Conservation (phyloP, 257 asterid species). For the Przewalskia tangutica region DNA sequence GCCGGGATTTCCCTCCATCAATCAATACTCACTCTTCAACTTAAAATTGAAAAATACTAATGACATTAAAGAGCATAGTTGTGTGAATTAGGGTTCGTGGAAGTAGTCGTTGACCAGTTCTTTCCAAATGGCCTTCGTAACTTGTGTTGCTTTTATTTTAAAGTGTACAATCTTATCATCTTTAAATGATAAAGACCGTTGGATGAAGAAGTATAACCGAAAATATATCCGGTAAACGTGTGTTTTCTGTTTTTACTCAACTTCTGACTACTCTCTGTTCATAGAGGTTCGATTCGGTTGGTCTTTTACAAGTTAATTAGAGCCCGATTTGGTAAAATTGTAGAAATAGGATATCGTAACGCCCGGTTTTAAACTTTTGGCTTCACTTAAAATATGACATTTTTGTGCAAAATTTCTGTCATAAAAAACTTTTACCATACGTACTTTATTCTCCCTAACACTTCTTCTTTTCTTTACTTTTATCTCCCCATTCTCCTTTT, state of each 20-base stretch:
- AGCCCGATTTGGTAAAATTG: too few relatives aligned
- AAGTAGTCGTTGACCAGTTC: background rate
- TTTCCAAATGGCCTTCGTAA: background rate
- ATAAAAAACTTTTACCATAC: too few relatives aligned
- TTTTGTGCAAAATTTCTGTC: too few relatives aligned
- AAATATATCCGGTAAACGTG: background rate
- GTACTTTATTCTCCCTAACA: too few relatives aligned
- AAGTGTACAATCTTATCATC: background rate
- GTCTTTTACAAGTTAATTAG: too few relatives aligned
- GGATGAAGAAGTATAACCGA: background rate
- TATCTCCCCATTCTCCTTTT: too few relatives aligned
- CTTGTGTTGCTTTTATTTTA: background rate
- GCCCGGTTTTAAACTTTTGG: too few relatives aligned
- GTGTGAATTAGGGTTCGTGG: background rate
- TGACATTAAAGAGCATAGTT: background rate
- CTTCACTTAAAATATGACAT: too few relatives aligned
- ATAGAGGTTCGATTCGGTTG: too few relatives aligned
- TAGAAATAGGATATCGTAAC: too few relatives aligned
- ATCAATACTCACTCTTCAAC: background rate
- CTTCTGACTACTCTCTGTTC: too few relatives aligned
- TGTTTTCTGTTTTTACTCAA: background rate
- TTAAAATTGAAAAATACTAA: background rate
- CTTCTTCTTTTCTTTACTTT: too few relatives aligned
- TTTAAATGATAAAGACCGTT: background rate
- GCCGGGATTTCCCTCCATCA: constrained; percentile 72